phyloP scores from a whole-genome alignment of 164 flowering plant species.

The Stephania yunnanensis region DNA sequence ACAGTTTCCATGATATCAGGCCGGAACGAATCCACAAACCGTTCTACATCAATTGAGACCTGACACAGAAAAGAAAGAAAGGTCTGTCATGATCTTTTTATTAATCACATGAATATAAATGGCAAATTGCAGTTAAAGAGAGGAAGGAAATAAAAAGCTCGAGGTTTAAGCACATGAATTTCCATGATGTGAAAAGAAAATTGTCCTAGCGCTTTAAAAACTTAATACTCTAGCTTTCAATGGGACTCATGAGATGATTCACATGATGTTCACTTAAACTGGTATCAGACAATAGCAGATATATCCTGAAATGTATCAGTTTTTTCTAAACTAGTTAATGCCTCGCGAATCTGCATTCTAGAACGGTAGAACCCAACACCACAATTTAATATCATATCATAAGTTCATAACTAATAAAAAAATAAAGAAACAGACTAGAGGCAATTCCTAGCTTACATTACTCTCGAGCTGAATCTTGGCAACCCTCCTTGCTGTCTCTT shows the following conservation, averaged over 20 bases:
- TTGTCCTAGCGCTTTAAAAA: neutral
- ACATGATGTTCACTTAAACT: neutral
- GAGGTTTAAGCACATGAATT: neutral
- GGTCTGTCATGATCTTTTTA: neutral
- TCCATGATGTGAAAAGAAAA: neutral
- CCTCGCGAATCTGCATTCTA: neutral
- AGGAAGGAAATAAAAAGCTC: neutral
- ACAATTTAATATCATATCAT: neutral
- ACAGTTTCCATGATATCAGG: conserved; percentile 97
- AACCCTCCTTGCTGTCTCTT: conserved; percentile 83
- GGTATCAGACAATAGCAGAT: neutral
- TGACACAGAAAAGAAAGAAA: conserved; percentile 20
- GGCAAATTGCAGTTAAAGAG: neutral
- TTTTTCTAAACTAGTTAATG: neutral
- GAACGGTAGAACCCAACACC: neutral
- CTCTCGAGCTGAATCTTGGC: conserved; percentile 90
- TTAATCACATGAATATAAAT: neutral
- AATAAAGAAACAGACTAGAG: neutral
- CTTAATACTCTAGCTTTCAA: neutral
- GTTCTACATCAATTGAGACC: conserved; percentile 92
- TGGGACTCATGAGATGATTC: neutral
- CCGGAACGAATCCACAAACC: conserved; percentile 75
- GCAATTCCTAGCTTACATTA: conserved; percentile 47
- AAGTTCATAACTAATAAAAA: no score
- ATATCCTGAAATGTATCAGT: neutral